Evolutionary conservation across 768 basidiomycete species (phyloP), one percentile per base, ranked within the genome.

Genomic region (Psilocybe azurescens): DNA sequence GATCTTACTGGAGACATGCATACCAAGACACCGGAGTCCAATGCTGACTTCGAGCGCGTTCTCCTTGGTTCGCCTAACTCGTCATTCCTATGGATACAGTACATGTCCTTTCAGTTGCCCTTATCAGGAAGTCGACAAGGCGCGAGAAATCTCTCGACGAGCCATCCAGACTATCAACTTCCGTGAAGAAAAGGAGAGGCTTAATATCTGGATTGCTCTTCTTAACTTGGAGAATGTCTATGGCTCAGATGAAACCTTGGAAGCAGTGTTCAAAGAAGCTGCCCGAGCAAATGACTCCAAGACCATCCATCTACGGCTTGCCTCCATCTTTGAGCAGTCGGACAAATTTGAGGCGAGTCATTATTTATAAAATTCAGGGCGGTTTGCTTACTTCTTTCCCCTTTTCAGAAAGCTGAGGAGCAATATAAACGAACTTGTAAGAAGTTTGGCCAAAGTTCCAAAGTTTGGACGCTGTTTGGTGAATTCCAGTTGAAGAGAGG

Each of bases 21-120:
- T 59, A 87, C 83, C 41, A 90, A 88, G 68, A 81, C 81, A 20
- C 97, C 97, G 1, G 93, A 94, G 72, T 97, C 97, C 1, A 93
- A 90, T 63, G 86, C 91, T 33, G 97, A 99, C 73, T 99, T 98
- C 68, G 97, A 99, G 75, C 87, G 97, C 11, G 78, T 93, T 38
- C 84, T 99, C 50, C 83, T 99, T 41, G 93, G 94, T 30, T 95
- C 97, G 0, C 97, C 97, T 1, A 95, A 97, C 72, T 99, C 96
- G 6, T 99, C 97, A 0, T 97, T 91, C 77, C 83, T 99, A 36
- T 99, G 97, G 97, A 89, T 99, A 61, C 96, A 98, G 74, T 99
- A 95, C 75, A 99, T 99, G 95, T 97, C 97, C 8, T 97, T 98
- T 86, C 94, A 96, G 69, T 81, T 99, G 10, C 95, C 95, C 67